Evolutionary conservation across 305 asterid genomes (phyloP).

Genomic region (Rubia balearica): DNA sequence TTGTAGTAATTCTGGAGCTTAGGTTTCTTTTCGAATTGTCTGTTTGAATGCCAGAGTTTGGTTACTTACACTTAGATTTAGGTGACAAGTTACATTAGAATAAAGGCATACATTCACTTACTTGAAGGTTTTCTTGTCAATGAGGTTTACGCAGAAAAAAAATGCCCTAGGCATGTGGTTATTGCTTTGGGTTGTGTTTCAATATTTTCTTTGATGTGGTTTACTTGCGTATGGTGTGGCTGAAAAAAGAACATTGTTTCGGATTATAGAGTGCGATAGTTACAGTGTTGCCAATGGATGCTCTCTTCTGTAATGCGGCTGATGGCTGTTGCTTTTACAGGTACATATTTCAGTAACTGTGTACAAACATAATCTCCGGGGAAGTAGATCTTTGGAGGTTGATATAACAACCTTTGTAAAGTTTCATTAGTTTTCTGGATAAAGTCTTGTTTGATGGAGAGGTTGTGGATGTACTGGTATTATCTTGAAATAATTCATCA

Average conservation of each 20-base stretch:
- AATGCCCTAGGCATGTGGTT: neutral
- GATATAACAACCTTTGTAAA: no score
- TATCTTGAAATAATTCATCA: no score
- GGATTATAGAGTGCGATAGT: neutral
- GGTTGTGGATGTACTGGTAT: no score
- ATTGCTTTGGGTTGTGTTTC: neutral
- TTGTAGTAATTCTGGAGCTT: conserved; percentile 27
- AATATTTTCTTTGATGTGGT: neutral
- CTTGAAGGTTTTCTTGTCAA: neutral
- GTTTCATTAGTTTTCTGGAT: neutral
- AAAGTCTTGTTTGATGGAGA: no score
- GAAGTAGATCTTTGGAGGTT: neutral
- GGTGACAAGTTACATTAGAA: neutral
- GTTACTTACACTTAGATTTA: neutral
- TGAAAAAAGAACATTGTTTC: neutral
- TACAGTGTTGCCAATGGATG: neutral
- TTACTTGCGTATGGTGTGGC: neutral
- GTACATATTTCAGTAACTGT: neutral
- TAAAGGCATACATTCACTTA: neutral
- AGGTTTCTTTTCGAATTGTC: neutral
- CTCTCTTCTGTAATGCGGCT: neutral
- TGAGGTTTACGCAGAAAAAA: neutral
- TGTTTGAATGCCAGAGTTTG: neutral
- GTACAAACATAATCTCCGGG: neutral
- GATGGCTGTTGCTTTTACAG: neutral